A percentile compares a stretch with the other conserved stretches of the same genome.
Evolutionary conservation across 106 monocot genomes (phyloP).

Genomic region (Acanthochlamys bracteata): DNA sequence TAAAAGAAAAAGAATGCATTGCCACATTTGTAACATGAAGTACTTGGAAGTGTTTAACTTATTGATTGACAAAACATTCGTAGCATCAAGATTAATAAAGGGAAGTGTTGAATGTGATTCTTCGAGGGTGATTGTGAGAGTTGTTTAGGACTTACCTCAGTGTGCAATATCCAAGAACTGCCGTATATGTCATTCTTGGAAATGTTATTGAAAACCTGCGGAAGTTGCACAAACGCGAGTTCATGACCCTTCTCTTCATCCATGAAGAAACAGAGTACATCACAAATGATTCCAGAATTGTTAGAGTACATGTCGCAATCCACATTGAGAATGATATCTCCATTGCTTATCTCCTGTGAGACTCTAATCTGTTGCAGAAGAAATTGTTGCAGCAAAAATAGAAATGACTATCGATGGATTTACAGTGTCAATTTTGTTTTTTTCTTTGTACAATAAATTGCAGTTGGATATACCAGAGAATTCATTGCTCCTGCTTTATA

Average conservation of each 20-base stretch:
- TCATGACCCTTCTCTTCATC: slow-evolving; percentile 26
- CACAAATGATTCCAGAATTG: slow-evolving; percentile 16
- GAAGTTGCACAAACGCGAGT: slow-evolving; percentile 25
- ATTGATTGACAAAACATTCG: no score
- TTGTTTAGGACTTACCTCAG: slow-evolving; percentile 24
- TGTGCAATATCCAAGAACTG: slow-evolving; percentile 12
- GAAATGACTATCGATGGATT: no score
- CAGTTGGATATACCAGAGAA: slow-evolving; percentile 35
- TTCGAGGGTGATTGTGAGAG: no score
- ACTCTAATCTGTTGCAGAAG: slow-evolving; percentile 30
- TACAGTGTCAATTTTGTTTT: no score
- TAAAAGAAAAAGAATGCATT: not conserved
- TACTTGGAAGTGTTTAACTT: no score
- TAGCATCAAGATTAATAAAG: no score
- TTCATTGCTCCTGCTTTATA: slow-evolving; percentile 85
- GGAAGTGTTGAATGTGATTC: no score
- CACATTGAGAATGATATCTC: slow-evolving; percentile 33
- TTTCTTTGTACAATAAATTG: not conserved
- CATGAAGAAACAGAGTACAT: slow-evolving; percentile 38
- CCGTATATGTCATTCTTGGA: slow-evolving; percentile 33
- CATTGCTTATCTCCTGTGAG: slow-evolving; percentile 29
- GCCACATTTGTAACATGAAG: no score
- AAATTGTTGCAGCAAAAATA: not conserved
- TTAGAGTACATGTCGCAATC: slow-evolving; percentile 44
- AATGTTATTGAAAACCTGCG: slow-evolving; percentile 24